Evolutionary conservation across 805 yeast species (phyloP), one percentile per base, ranked within the genome.

Genomic region (Metschnikowia gelsemii): DNA sequence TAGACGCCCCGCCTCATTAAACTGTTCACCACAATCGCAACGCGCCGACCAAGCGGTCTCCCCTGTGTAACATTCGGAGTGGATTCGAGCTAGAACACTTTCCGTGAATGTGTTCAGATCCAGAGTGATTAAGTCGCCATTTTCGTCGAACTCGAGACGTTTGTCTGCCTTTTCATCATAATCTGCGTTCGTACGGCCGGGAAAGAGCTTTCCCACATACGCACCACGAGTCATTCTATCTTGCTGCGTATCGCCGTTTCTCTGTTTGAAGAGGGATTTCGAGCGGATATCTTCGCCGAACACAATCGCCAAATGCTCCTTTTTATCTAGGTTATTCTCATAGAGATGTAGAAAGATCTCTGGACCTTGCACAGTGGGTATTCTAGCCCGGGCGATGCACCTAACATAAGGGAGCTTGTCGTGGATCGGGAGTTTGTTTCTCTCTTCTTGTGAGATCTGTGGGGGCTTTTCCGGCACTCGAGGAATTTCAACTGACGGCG

Each of bases 151-250:
- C 4, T 49, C 43, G 39, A 69, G 59, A 35, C 55, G 46, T 22
- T 47, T 37, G n/a, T 52, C 51, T 17, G 46, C 35, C 8, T 46
- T 50, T 4, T 47, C 56, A 58, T 84, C 93, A 7, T 42, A 50
- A 57, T 86, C 93, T 0, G 95, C 95, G 3, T 66, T 57, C 22
- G 63, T 62, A 51, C 99, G 75, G 3, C 98, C 98, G 4, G 99
- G 98, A 52, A 79, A 81, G 39, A 93, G 68, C 56, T 80, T 81
- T 5, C 99, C 99, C 23, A 87, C 79, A 54, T 93, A 93, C 0
- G 99, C 99, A 20, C 99, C 99, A 52, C 99, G 76, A n/a, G 95
- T 89, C 97, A 93, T 93, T 52, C 99, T 66, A 60, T 88, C 97
- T 54, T 79, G 83, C 63, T 89, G 97, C 0, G 96, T 72, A 49